Percentiles rank a stretch among this genome's conserved stretches.
Evolutionary conservation across 2,329 filamentous ascomycete genomes (phyloP).

Genomic region (Fusarium beomiforme): DNA sequence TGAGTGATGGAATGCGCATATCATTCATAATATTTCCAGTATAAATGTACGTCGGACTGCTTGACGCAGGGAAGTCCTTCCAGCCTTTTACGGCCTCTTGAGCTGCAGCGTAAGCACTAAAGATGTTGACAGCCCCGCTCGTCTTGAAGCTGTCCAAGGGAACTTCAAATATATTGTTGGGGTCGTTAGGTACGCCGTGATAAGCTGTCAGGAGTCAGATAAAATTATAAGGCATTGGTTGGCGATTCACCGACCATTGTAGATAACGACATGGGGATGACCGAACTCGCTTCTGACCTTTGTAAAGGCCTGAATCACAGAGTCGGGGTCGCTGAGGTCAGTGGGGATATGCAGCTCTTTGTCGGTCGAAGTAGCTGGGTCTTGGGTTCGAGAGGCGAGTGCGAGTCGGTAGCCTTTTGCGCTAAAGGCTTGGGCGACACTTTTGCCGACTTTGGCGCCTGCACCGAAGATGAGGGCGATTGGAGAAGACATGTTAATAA

Average conservation of each 20-base stretch:
- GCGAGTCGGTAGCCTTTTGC: slow-evolving; percentile 14
- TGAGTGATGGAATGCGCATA: neutral
- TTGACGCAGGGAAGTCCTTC: neutral
- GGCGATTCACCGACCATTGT: neutral
- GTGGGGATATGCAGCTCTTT: neutral
- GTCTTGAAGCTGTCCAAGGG: neutral
- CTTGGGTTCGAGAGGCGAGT: neutral
- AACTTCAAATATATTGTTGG: neutral
- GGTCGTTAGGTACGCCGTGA: neutral
- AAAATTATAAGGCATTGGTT: fast-evolving
- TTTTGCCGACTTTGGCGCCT: slow-evolving; percentile 10
- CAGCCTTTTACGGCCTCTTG: slow-evolving; percentile 5
- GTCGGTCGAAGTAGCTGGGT: neutral
- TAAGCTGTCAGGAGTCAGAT: neutral
- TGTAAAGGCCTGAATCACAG: neutral
- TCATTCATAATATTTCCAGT: slow-evolving; percentile 11
- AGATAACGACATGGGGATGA: slow-evolving; percentile 1
- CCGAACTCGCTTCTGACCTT: neutral
- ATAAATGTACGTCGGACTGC: neutral
- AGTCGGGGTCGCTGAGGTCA: neutral
- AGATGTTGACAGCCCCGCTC: neutral
- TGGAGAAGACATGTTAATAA: neutral
- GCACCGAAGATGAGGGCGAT: slow-evolving; percentile 15
- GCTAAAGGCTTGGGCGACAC: slow-evolving; percentile 7
- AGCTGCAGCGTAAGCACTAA: slow-evolving; percentile 3